Conservation (phyloP, 2,329 filamentous ascomycete genomes). For the Botrytis paeoniae region DNA sequence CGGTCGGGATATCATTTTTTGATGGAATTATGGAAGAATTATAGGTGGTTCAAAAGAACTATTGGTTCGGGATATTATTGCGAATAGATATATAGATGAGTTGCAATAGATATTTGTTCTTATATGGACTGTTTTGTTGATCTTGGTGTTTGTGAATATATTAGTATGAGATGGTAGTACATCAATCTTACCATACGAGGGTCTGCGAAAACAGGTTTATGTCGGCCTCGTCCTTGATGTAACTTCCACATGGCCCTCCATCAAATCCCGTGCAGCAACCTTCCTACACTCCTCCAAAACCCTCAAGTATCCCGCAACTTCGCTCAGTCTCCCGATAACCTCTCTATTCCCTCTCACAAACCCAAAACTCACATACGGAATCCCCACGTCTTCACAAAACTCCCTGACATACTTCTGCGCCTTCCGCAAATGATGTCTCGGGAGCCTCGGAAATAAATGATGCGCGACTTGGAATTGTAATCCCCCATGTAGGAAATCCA, state of each 20-base stretch:
- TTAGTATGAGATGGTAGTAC: neutral
- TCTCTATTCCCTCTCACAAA: conserved; percentile 59
- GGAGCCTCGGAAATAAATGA: conserved; percentile 78
- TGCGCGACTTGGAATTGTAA: conserved; percentile 88
- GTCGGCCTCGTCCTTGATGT: accelerated
- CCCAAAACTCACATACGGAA: conserved; percentile 38
- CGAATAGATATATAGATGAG: neutral
- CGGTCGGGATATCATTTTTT: neutral
- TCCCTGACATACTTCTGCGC: conserved; percentile 38
- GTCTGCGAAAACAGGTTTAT: no score
- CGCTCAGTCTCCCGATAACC: neutral
- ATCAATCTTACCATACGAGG: no score
- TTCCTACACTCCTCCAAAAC: neutral
- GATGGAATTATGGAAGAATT: neutral
- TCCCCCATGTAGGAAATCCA: conserved; percentile 86
- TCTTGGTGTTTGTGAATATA: neutral
- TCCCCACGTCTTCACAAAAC: neutral
- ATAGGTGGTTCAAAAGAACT: neutral
- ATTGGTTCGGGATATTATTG: neutral
- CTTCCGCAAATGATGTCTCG: conserved; percentile 75
- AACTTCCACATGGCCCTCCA: neutral
- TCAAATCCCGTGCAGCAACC: neutral
- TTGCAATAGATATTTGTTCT: neutral
- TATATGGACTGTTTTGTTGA: accelerated
- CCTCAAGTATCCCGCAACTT: neutral